Evolutionary conservation across 768 basidiomycete genomes (phyloP), one percentile per base, ranked within the genome.

Genomic region (Mycena rebaudengoi): DNA sequence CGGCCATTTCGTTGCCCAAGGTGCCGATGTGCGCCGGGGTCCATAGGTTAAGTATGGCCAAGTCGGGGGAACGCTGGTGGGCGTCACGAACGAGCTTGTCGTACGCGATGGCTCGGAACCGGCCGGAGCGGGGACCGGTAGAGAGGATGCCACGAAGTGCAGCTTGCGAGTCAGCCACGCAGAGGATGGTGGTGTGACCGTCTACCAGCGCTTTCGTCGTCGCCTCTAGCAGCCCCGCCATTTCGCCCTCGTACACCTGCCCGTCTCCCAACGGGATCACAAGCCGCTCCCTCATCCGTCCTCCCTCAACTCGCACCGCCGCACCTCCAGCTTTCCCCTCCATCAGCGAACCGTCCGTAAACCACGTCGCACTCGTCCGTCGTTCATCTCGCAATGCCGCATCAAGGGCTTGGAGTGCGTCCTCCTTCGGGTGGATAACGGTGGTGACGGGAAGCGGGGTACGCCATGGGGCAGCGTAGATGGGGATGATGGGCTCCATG

Each of bases 21-120:
- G 54, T 56, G 7, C 54, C 54, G 43, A 56, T 45, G 39, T 56
- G 54, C 5, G 54, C 54, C 12, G 54, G 41, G 4, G 54, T 56
- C 54, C 54, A 56, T n/a, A 56, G 13, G 41, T 45, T 56, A 43
- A 33, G 13, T 6, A 56, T 56, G 20, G 26, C 8, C 20, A 56
- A 30, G 8, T 30, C 4, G 5, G 54, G 54, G 23, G 4, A 33
- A 6, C 28, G 13, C 26, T 18, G 35, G 7, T 32, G 13, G 5
- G 54, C 41, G 5, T 37, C 49, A 10, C 49, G 49, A 18, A 51
- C 49, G 6, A 51, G n/a, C 32, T 51, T 14, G 16, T 56, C 54
- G 30, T 56, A 56, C 10, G 5, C 28, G 43, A 56, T 56, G 14
- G 54, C 54, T 7, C 54, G 54, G 30, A 30, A 45, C 39, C 45